A percentile compares a stretch with the other conserved stretches of the same genome.
phyloP scores from a whole-genome alignment of 2,329 filamentous ascomycete species.

The Neonectria magnoliae region DNA sequence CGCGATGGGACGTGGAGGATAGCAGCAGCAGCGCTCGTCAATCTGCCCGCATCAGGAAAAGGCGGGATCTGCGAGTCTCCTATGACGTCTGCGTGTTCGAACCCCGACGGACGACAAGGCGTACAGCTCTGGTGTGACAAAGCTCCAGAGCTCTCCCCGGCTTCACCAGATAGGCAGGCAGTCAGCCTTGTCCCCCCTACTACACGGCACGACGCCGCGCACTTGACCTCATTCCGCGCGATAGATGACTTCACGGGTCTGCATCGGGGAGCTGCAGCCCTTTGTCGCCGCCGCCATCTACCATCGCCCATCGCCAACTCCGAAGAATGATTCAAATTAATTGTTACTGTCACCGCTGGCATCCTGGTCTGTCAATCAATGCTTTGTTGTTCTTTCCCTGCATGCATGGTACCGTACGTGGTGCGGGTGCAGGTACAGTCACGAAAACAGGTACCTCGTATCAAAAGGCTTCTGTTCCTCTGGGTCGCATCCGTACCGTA shows the following conservation, averaged over 20 bases:
- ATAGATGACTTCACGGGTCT: constrained; percentile 13
- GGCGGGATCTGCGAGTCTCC: constrained; percentile 19
- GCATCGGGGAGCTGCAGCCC: constrained; percentile 14
- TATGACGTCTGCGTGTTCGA: neutral
- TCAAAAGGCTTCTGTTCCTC: neutral
- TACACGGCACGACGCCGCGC: constrained; percentile 3
- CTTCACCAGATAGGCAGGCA: constrained; percentile 7
- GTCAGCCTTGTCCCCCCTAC: constrained; percentile 17
- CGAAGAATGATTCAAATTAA: constrained; percentile 15
- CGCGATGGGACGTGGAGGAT: neutral
- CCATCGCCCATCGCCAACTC: constrained; percentile 10
- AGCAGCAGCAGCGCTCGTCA: neutral
- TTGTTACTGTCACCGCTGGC: constrained; percentile 24
- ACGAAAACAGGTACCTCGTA: neutral
- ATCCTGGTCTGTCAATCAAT: neutral
- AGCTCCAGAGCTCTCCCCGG: neutral
- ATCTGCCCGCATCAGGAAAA: constrained; percentile 12
- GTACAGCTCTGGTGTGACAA: neutral
- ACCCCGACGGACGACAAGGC: neutral
- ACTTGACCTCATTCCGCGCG: constrained; percentile 2
- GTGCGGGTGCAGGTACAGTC: neutral
- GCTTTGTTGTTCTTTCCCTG: neutral
- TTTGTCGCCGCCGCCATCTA: constrained; percentile 1
- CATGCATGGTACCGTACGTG: neutral
- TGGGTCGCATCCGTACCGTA: neutral